Percentiles rank a stretch among this genome's conserved stretches.
These are phyloP conservation scores for Agapanthus africanus DNA, from an alignment of 106 monocot genomes.

Conservation along the genomic window DNA sequence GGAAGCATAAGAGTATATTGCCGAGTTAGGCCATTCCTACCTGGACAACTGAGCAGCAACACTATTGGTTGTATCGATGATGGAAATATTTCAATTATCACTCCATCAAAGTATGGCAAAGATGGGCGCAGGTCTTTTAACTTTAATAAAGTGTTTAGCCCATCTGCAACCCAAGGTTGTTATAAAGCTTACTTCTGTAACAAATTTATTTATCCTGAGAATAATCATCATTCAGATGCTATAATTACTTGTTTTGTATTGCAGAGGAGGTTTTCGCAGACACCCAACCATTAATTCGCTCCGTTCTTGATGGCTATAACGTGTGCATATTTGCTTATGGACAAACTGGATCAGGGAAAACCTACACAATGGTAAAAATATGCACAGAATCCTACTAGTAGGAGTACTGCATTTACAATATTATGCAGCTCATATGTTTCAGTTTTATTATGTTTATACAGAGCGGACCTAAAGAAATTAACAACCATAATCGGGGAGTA, in stretches of 20 bases:
- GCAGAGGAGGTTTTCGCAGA: slow-evolving; percentile 91
- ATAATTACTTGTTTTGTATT: slow-evolving; percentile 19
- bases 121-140: slow-evolving; percentile 66
- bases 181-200: too few relatives aligned
- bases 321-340: slow-evolving; percentile 99
- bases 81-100: slow-evolving; percentile 64
- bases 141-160: slow-evolving; percentile 91
- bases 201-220: too few relatives aligned
- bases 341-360: slow-evolving; percentile 98
- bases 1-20: slow-evolving; percentile 98
- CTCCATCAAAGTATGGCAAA: slow-evolving; percentile 75
- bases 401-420: too few relatives aligned
- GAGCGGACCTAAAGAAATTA: slow-evolving; percentile 76
- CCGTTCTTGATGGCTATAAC: slow-evolving; percentile 97
- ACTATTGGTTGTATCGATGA: slow-evolving; percentile 76
- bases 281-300: slow-evolving; percentile 94
- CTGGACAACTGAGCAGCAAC: slow-evolving; percentile 55
- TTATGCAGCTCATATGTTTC: too few relatives aligned
- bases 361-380: slow-evolving; percentile 87
- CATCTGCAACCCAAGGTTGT: slow-evolving; percentile 82
- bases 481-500: slow-evolving; percentile 62
- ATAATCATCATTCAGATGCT: too few relatives aligned
- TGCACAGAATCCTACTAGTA: too few relatives aligned
- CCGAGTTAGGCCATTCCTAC: slow-evolving; percentile 87
- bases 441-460: slow-evolving; percentile 26